These are phyloP conservation scores for Aspergillus affinis DNA, from an alignment of 495 filamentous ascomycete genomes.

Conservation along the genomic window DNA sequence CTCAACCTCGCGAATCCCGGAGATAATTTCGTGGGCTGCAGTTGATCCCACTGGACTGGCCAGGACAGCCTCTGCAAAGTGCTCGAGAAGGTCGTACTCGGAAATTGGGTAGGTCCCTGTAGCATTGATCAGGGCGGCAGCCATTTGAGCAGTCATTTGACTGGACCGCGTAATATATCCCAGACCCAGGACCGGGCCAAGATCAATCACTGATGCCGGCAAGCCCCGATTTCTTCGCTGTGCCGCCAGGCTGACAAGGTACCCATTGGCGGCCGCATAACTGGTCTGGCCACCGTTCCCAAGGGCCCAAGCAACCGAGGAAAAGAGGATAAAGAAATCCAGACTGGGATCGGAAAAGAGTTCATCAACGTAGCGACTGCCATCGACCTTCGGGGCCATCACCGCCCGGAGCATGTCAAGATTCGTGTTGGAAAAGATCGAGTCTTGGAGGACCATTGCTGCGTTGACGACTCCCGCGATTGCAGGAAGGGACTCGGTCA, in stretches of 20 bases:
- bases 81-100: not conserved
- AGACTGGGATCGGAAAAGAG: slow-evolving; percentile 15
- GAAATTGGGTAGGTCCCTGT: not conserved
- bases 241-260: not conserved
- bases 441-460: slow-evolving; percentile 32
- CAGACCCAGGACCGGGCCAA: not conserved
- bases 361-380: slow-evolving; percentile 11
- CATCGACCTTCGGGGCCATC: slow-evolving; percentile 13
- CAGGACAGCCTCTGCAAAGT: not conserved
- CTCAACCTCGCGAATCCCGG: not conserved
- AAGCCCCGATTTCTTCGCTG: not conserved
- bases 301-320: not conserved
- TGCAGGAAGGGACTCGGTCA: slow-evolving; percentile 25
- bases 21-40: not conserved
- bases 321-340: slow-evolving; percentile 38
- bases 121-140: not conserved
- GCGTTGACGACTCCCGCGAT: slow-evolving; percentile 52
- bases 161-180: not conserved
- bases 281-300: not conserved
- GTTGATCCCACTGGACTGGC: not conserved
- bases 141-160: slow-evolving; percentile 1
- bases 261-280: not conserved
- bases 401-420: slow-evolving; percentile 9
- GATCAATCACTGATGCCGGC: slow-evolving; percentile 38
- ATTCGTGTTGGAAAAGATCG: slow-evolving; percentile 10